These are phyloP conservation scores for Lachnum nothofagi DNA, from an alignment of 2,329 filamentous ascomycete species.

Conservation along the genomic window DNA sequence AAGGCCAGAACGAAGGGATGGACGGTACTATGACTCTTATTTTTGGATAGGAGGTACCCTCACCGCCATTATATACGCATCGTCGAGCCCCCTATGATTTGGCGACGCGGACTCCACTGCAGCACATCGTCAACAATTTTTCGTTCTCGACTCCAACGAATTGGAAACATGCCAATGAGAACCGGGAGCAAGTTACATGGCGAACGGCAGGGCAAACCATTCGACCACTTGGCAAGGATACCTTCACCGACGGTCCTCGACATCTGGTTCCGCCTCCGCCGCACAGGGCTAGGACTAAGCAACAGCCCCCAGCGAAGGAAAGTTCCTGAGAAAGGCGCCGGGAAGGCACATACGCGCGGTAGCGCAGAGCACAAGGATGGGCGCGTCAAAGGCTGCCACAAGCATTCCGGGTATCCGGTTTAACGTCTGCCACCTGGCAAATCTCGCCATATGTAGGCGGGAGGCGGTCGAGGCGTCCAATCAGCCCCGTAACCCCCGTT, in stretches of 20 bases:
- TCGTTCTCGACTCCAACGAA: neutral
- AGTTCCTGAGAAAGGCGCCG: neutral
- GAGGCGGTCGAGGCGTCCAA: neutral
- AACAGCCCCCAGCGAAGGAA: neutral
- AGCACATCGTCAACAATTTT: neutral
- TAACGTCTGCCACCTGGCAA: neutral
- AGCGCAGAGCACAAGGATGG: neutral
- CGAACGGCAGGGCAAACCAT: too few relatives aligned
- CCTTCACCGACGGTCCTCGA: too few relatives aligned
- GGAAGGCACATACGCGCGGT: neutral
- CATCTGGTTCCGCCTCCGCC: too few relatives aligned
- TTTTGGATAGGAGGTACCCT: neutral
- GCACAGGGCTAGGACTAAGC: neutral
- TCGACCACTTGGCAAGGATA: too few relatives aligned
- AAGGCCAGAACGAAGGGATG: neutral
- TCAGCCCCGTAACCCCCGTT: too few relatives aligned
- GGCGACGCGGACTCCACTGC: neutral
- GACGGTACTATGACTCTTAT: neutral
- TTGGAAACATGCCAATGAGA: too few relatives aligned
- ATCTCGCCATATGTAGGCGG: too few relatives aligned
- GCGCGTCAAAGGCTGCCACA: slow-evolving; percentile 1
- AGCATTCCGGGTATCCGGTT: neutral
- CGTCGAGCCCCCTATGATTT: neutral
- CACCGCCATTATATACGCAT: neutral
- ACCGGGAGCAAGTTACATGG: too few relatives aligned